Evolutionary conservation across 768 basidiomycete genomes (phyloP).

Genomic region (Podaxis sp.): DNA sequence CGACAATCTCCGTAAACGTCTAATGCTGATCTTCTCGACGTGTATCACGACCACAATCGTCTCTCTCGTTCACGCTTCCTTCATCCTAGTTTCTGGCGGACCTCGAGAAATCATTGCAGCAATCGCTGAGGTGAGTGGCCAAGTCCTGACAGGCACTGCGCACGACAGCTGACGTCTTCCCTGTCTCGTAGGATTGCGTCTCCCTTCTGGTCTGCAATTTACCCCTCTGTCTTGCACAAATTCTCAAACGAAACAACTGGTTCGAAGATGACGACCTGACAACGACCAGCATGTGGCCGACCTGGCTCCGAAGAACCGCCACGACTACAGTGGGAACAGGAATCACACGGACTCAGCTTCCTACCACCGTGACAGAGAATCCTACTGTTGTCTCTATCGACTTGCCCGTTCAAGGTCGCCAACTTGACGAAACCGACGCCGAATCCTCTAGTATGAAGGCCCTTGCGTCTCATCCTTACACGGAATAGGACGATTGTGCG

Average conservation of each 20-base stretch:
- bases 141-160: neutral
- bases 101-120: slow-evolving; percentile 32
- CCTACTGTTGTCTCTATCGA: neutral
- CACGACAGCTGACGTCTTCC: neutral
- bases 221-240: slow-evolving; percentile 27
- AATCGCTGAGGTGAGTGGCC: slow-evolving; percentile 33
- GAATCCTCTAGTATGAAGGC: neutral
- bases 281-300: neutral
- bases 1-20: slow-evolving; percentile 30
- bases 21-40: slow-evolving; percentile 50
- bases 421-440: neutral
- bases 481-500: neutral
- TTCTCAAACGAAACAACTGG: neutral
- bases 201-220: slow-evolving; percentile 36
- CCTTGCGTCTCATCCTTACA: neutral
- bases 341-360: neutral
- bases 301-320: neutral
- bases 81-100: slow-evolving; percentile 31
- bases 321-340: neutral
- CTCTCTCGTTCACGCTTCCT: slow-evolving; percentile 40
- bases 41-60: slow-evolving; percentile 44
- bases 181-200: slow-evolving; percentile 23
- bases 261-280: neutral
- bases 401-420: neutral
- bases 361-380: neutral